phyloP scores from a whole-genome alignment of 345 rosid genomes.

The Bretschneidera sinensis region DNA sequence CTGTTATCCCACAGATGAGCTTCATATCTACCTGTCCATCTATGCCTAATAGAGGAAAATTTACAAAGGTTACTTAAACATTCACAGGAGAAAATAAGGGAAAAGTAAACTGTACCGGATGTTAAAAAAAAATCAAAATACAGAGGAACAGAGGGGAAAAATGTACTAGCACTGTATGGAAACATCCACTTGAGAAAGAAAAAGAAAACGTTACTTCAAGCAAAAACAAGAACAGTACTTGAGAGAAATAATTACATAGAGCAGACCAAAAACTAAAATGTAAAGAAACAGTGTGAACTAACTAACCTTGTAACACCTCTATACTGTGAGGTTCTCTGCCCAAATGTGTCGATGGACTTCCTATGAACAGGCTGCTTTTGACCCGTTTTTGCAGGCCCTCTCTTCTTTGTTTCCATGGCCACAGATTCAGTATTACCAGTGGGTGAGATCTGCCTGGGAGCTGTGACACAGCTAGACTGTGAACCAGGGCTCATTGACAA shows the following conservation, averaged over 20 bases:
- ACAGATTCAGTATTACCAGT: conserved; percentile 30
- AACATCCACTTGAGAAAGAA: too few relatives aligned
- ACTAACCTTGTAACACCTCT: conserved; percentile 78
- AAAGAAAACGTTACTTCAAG: too few relatives aligned
- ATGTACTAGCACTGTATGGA: background rate
- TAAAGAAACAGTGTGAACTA: background rate
- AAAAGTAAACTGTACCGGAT: background rate
- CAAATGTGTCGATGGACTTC: conserved; percentile 80
- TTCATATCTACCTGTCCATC: conserved; percentile 90
- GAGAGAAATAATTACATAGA: too few relatives aligned
- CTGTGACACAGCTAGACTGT: conserved; percentile 59
- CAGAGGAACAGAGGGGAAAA: background rate
- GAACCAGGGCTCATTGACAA: conserved; percentile 75
- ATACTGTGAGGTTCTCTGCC: conserved; percentile 83
- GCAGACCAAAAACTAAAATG: too few relatives aligned
- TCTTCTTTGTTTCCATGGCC: conserved; percentile 51
- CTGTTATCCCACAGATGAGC: conserved; percentile 90
- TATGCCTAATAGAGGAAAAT: conserved; percentile 36
- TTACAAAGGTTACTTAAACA: conserved; percentile 1
- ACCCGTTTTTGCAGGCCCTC: conserved; percentile 43
- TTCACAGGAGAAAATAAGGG: background rate
- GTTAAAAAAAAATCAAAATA: background rate
- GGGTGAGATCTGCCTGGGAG: conserved; percentile 41
- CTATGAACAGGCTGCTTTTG: conserved; percentile 71
- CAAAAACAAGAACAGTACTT: background rate